These are phyloP conservation scores for Globisporangium spiculum DNA, from an alignment of 352 stramenopile genomes.

Conservation along the genomic window DNA sequence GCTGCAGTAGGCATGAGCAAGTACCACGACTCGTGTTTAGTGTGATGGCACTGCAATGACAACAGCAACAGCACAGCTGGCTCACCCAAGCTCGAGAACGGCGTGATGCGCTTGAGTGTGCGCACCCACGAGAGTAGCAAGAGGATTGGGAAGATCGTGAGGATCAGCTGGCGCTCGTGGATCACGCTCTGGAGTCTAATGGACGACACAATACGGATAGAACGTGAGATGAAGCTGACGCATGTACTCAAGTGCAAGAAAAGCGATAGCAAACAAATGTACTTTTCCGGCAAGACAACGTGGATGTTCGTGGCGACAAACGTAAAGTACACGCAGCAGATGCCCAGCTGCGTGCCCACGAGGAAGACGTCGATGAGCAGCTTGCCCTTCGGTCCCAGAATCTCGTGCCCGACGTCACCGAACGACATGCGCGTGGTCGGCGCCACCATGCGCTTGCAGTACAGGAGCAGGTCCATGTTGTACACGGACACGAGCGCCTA, in stretches of 20 bases:
- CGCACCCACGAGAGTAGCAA: slow-evolving; percentile 76
- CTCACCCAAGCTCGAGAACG: slow-evolving; percentile 68
- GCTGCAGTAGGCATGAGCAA: slow-evolving; percentile 24
- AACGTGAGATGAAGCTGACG: slow-evolving; percentile 1
- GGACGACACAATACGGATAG: background rate
- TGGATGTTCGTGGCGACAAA: slow-evolving; percentile 84
- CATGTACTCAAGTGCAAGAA: background rate
- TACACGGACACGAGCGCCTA: slow-evolving; percentile 75
- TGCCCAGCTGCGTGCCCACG: slow-evolving; percentile 72
- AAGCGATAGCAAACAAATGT: background rate
- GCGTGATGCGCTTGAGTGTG: slow-evolving; percentile 69
- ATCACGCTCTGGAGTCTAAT: slow-evolving; percentile 49
- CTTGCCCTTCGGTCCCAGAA: slow-evolving; percentile 60
- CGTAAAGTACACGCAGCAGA: slow-evolving; percentile 85
- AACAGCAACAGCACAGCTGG: background rate
- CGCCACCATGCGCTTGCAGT: slow-evolving; percentile 61
- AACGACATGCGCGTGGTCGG: slow-evolving; percentile 61
- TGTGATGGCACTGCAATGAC: background rate
- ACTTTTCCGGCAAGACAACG: slow-evolving; percentile 64
- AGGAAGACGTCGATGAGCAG: slow-evolving; percentile 76
- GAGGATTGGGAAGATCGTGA: slow-evolving; percentile 68
- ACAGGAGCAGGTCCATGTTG: slow-evolving; percentile 80
- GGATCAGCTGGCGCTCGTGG: slow-evolving; percentile 75
- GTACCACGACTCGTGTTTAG: background rate
- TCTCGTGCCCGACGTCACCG: slow-evolving; percentile 62